phyloP scores from a whole-genome alignment of 2,329 filamentous ascomycete species.

The Alternaria incomplexa region DNA sequence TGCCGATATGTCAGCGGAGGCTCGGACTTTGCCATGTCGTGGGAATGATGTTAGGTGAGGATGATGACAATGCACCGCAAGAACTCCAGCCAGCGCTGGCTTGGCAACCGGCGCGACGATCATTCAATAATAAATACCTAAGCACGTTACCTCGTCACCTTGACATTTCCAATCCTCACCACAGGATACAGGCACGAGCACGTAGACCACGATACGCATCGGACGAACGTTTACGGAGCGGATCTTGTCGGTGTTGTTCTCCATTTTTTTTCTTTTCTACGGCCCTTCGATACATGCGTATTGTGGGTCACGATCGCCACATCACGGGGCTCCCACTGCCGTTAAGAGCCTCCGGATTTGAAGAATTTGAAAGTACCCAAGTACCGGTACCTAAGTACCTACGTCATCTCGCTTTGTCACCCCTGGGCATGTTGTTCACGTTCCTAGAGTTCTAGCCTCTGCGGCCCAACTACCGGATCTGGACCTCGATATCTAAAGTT shows the following conservation, averaged over 20 bases:
- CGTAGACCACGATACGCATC: background rate
- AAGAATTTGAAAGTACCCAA: background rate
- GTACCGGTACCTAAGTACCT: background rate
- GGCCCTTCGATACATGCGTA: constrained; percentile 5
- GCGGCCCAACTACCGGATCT: background rate
- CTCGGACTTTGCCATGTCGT: background rate
- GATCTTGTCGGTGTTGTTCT: background rate
- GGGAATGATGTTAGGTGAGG: background rate
- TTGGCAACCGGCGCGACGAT: background rate
- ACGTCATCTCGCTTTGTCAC: background rate
- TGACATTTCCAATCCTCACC: background rate
- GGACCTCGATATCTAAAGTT: background rate
- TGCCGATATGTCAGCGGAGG: background rate
- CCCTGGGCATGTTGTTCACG: background rate
- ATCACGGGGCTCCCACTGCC: background rate
- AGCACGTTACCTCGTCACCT: background rate
- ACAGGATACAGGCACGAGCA: background rate
- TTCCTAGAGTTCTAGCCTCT: background rate
- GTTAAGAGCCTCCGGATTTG: background rate
- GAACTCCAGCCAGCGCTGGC: background rate
- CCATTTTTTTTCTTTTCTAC: constrained; percentile 3
- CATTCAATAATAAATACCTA: background rate
- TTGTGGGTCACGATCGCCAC: constrained; percentile 4
- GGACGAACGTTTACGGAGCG: background rate
- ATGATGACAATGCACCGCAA: background rate